These are phyloP conservation scores for Theileria equi DNA, from an alignment of 169 alveolate genomes.

Conservation along the genomic window DNA sequence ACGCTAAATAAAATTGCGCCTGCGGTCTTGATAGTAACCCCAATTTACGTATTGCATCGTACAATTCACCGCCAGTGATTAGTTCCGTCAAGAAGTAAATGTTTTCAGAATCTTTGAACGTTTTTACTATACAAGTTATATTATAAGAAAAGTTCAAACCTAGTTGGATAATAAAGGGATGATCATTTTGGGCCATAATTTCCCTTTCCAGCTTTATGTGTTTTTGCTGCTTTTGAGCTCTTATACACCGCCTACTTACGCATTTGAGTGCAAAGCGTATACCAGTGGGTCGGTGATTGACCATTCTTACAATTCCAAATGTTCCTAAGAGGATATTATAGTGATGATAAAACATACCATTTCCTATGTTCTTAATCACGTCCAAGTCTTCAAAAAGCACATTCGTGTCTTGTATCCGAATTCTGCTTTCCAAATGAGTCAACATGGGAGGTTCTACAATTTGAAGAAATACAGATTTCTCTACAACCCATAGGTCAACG, in stretches of 20 bases:
- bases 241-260: conserved; percentile 77
- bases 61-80: conserved; percentile 91
- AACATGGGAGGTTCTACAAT: conserved; percentile 83
- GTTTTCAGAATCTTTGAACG: conserved; percentile 85
- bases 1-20: conserved; percentile 89
- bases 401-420: conserved; percentile 85
- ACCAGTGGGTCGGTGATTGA: conserved; percentile 76
- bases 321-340: conserved; percentile 67
- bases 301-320: conserved; percentile 88
- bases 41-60: conserved; percentile 88
- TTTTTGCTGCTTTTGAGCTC: conserved; percentile 80
- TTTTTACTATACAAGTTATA: conserved; percentile 68
- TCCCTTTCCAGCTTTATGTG: conserved; percentile 87
- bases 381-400: conserved; percentile 83
- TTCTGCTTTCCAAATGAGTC: conserved; percentile 84
- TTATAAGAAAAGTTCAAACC: conserved; percentile 35
- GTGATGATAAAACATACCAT: conserved; percentile 60
- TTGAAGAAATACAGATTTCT: conserved; percentile 81
- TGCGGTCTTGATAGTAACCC: conserved; percentile 85
- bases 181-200: conserved; percentile 92
- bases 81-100: conserved; percentile 89
- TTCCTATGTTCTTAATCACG: conserved; percentile 79
- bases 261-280: conserved; percentile 88
- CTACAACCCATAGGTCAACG: conserved; percentile 84
- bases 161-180: conserved; percentile 88